Evolutionary conservation across 2,329 filamentous ascomycete genomes (phyloP).

Genomic region (Rachicladosporium sp.): DNA sequence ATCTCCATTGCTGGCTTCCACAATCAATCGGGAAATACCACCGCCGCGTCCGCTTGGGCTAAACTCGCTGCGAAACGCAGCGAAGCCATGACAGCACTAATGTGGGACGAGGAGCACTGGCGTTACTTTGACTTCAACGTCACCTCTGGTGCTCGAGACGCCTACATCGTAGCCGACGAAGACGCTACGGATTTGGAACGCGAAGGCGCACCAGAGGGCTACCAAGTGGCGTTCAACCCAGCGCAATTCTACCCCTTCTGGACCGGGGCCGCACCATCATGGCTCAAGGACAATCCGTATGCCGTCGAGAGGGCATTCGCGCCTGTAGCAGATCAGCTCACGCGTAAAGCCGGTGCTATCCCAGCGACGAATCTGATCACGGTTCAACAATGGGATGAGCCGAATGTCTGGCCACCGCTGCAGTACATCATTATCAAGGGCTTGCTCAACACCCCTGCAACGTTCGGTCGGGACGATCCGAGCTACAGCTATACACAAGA

Average conservation of each 20-base stretch:
- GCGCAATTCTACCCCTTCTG: conserved; percentile 59
- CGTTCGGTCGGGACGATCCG: conserved; percentile 41
- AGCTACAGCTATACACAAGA: conserved; percentile 42
- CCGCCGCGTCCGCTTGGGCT: conserved; percentile 39
- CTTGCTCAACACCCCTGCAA: conserved; percentile 47
- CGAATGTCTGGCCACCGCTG: conserved; percentile 57
- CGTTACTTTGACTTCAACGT: conserved; percentile 60
- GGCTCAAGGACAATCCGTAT: conserved; percentile 46
- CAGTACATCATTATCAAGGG: conserved; percentile 53
- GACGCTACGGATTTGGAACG: conserved; percentile 33
- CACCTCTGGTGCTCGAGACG: conserved; percentile 44
- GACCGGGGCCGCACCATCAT: conserved; percentile 49
- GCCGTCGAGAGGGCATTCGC: conserved; percentile 44
- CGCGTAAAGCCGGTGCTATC: conserved; percentile 43
- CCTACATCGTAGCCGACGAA: conserved; percentile 40
- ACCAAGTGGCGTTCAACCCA: conserved; percentile 46
- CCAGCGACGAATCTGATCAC: conserved; percentile 50
- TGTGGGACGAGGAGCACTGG: conserved; percentile 52
- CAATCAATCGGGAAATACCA: conserved; percentile 38
- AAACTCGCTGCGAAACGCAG: conserved; percentile 41
- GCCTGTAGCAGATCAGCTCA: conserved; percentile 42
- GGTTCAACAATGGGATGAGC: conserved; percentile 58
- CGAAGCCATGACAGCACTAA: conserved; percentile 48
- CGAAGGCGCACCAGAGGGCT: conserved; percentile 38
- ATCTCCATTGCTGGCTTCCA: conserved; percentile 46